Evolutionary conservation across 1,284 basidiomycete genomes (phyloP).

Genomic region (Sporisorium scitamineum): DNA sequence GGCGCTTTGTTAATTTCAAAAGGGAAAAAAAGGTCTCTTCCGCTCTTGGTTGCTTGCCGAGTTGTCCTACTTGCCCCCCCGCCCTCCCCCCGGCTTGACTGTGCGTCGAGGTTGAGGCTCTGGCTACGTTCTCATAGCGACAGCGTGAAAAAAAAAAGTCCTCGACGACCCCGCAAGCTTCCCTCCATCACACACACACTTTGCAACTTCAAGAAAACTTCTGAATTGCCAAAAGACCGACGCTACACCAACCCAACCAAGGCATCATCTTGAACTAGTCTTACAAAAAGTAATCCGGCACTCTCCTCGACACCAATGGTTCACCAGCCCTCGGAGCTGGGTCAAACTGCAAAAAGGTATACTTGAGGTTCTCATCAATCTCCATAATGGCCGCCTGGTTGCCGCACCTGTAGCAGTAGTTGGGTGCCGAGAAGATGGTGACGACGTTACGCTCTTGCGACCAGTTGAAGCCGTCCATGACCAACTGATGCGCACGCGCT

Average conservation of each 20-base stretch:
- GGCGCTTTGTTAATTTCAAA: too few species aligned
- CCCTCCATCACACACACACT: background rate
- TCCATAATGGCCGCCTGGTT: slow-evolving; percentile 99
- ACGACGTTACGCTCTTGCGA: slow-evolving; percentile 99
- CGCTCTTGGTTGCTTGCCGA: too few species aligned
- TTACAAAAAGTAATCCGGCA: slow-evolving; percentile 78
- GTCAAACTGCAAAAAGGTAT: slow-evolving; percentile 98
- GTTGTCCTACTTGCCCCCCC: too few species aligned
- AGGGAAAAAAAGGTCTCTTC: too few species aligned
- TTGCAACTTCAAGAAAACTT: background rate
- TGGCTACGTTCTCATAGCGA: too few species aligned
- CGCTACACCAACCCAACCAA: background rate
- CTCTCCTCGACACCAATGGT: slow-evolving; percentile 95
- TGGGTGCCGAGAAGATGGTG: slow-evolving; percentile 96
- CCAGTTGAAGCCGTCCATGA: slow-evolving; percentile 99
- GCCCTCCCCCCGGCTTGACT: too few species aligned
- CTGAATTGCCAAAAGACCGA: slow-evolving; percentile 4
- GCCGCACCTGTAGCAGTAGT: slow-evolving; percentile 93
- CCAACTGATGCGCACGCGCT: slow-evolving; percentile 73
- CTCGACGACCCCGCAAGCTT: background rate
- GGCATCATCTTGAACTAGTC: slow-evolving; percentile 5
- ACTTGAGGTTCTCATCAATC: slow-evolving; percentile 97
- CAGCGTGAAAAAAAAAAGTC: too few species aligned
- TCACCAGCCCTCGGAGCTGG: slow-evolving; percentile 98
- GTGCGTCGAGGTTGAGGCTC: too few species aligned